Base-by-base conservation (phyloP, 2,329 filamentous ascomycete genomes). In the Xylariaceae sp. region DNA sequence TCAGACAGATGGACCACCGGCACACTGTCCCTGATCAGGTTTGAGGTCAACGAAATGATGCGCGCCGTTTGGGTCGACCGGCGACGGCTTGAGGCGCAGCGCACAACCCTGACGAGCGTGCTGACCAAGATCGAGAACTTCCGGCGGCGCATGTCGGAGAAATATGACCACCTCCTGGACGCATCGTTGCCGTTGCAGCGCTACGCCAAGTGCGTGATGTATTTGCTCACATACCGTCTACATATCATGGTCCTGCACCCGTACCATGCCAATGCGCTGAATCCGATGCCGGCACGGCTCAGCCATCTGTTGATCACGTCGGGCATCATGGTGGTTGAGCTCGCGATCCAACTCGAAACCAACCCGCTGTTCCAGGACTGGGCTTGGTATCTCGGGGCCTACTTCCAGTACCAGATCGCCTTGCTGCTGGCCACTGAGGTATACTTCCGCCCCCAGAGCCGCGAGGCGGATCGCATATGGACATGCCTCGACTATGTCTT, bases 41-140 rank as follows among this genome's bases (percentile, higher is more conserved):
- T 88, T 59, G 86, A 90, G 66, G 81, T 83, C 66, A 84, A 83
- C 63, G 86, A 90, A 68, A 86, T 90, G 77, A 83, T 85, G 69
- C 81, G 87, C 13, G 76, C 79, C 51, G 76, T 89, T 47, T 89
- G 85, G 84, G 72, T 79, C n/a, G 86, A 90, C 65, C 77, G 87
- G 41, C 77, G 83, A 21, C 79, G 81, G 50, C 72, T 89, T 12
- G 84, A 88, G 61, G 76, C 74, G 47, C 79, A 80, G 61, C 80
- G 80, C 65, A 80, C 80, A 36, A 81, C 77, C 15, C 71, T 89
- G 46, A 86, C 84, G 0, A 76, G 80, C 2, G 76, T 88, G 30
- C 74, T 92, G 19, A 76, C 78, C 50, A 87, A 86, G 65, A 81
- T 89, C 45, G 85, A 89, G 66, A 79, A 80, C 39, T 89, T 89